These are phyloP conservation scores for Cephalotrichum gorgonifer DNA, from an alignment of 2,329 filamentous ascomycete species.

Conservation along the genomic window DNA sequence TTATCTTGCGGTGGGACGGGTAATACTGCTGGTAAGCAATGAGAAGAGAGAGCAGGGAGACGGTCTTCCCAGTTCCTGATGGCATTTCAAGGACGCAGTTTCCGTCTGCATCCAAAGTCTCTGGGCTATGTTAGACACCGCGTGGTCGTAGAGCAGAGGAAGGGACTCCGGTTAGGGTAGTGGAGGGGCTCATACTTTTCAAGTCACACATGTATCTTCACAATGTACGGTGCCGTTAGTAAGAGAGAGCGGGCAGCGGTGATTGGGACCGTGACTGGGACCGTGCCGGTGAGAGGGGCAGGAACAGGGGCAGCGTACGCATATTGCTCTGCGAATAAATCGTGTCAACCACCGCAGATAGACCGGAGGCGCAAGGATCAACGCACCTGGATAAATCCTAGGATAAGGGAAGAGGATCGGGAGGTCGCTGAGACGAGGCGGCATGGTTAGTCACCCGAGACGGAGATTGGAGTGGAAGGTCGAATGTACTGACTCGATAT, in stretches of 20 bases:
- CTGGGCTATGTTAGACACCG: conserved; percentile 16
- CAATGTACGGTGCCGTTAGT: conserved; percentile 11
- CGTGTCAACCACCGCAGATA: conserved; percentile 49
- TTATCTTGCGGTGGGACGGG: conserved; percentile 87
- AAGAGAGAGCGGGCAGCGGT: conserved; percentile 4
- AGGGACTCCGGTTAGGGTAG: too few relatives aligned
- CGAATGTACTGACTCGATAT: conserved; percentile 35
- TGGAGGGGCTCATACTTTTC: conserved; percentile 30
- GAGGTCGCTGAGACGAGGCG: conserved; percentile 32
- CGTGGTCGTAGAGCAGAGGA: neutral
- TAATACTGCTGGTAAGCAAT: conserved; percentile 93
- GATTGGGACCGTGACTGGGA: neutral
- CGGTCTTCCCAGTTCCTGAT: conserved; percentile 95
- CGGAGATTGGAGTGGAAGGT: neutral
- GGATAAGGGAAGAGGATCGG: conserved; percentile 49
- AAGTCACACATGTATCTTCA: conserved; percentile 44
- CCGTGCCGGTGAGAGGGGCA: conserved; percentile 3
- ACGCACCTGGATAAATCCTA: conserved; percentile 43
- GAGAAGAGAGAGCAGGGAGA: conserved; percentile 88
- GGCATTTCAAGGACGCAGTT: conserved; percentile 99
- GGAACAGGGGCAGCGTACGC: conserved; percentile 24
- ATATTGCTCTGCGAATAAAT: conserved; percentile 39
- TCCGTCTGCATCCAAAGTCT: conserved; percentile 83
- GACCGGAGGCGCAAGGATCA: conserved; percentile 41
- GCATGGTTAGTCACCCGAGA: neutral